Percentiles rank a stretch among this genome's conserved stretches.
Evolutionary conservation across 805 yeast species (phyloP).

Genomic region (Yarrowia sp.): DNA sequence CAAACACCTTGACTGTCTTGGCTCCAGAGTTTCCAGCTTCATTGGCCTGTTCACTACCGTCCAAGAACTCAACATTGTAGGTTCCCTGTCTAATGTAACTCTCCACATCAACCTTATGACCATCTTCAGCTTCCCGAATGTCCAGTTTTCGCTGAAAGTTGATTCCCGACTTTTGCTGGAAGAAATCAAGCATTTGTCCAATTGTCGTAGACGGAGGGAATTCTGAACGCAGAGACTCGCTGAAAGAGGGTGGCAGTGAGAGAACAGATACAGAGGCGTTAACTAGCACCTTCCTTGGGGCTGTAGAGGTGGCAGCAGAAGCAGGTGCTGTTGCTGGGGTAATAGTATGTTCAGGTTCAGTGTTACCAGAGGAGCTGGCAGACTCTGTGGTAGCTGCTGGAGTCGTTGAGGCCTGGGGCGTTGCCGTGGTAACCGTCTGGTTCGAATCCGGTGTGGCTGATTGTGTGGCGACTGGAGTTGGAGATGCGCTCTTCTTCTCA

Average conservation of each 20-base stretch:
- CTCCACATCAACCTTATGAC: background rate
- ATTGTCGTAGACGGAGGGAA: slow-evolving; percentile 30
- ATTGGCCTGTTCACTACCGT: background rate
- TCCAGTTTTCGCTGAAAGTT: slow-evolving; percentile 27
- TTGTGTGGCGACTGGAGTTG: background rate
- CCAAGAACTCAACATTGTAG: slow-evolving; percentile 6
- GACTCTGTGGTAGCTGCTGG: slow-evolving; percentile 9
- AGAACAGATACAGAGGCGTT: slow-evolving; percentile 27
- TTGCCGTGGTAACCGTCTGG: background rate
- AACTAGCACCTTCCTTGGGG: background rate
- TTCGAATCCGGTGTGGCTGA: background rate
- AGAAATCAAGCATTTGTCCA: slow-evolving; percentile 31
- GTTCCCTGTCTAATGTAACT: slow-evolving; percentile 13
- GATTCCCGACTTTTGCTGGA: slow-evolving; percentile 31
- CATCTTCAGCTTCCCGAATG: slow-evolving; percentile 2
- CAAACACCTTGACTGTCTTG: background rate
- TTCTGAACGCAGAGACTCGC: slow-evolving; percentile 27
- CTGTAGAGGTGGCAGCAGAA: background rate
- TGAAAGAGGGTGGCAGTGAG: slow-evolving; percentile 30
- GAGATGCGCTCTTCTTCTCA: background rate
- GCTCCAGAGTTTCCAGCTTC: background rate
- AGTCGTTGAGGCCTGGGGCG: background rate
- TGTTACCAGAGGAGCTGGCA: background rate
- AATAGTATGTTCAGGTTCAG: background rate
- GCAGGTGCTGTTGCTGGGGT: background rate